Conservation (phyloP, 2,329 filamentous ascomycete species). For the Geoglossum cookeanum region DNA sequence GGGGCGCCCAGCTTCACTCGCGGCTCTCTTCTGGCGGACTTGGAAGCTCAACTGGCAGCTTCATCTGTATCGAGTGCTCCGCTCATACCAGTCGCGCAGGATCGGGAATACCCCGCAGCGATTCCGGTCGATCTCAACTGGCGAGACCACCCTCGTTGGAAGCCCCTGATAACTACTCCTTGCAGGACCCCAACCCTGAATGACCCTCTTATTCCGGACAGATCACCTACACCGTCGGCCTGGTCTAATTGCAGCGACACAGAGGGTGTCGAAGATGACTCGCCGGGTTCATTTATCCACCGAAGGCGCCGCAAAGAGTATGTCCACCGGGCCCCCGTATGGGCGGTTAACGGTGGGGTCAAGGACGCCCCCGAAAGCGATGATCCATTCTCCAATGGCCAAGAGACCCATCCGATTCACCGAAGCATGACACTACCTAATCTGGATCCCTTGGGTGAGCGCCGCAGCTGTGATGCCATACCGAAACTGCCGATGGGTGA, state of each 20-base stretch:
- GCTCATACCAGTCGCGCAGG: neutral
- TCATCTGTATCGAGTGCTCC: neutral
- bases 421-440: neutral
- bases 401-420: neutral
- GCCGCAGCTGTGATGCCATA: neutral
- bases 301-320: constrained; percentile 4
- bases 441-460: neutral
- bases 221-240: constrained; percentile 1
- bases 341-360: neutral
- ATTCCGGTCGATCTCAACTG: constrained; percentile 4
- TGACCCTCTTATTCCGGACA: constrained; percentile 3
- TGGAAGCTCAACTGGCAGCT: neutral
- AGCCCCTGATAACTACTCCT: constrained; percentile 3
- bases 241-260: neutral
- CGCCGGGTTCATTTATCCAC: constrained; percentile 4
- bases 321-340: constrained; percentile 2
- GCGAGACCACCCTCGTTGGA: constrained; percentile 5
- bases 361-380: neutral
- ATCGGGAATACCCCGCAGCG: neutral
- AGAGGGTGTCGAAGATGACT: neutral
- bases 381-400: neutral
- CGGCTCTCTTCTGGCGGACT: neutral
- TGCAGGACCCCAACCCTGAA: constrained; percentile 1
- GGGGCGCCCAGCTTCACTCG: neutral
- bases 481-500: neutral